These are phyloP conservation scores for Eutrema salsugineum DNA, from an alignment of 441 rosid genomes.

Conservation along the genomic window DNA sequence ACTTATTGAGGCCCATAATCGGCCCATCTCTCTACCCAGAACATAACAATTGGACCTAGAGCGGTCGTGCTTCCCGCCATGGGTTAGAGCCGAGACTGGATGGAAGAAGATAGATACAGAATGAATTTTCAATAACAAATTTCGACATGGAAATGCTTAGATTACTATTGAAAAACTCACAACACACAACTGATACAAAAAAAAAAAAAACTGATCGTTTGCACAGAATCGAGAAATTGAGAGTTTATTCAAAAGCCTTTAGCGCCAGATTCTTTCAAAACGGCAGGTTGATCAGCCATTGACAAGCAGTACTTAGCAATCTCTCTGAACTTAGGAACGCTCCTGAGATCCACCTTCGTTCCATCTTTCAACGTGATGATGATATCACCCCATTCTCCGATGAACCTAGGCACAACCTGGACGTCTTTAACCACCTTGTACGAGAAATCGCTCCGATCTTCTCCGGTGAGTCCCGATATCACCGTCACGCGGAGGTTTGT, in stretches of 20 bases:
- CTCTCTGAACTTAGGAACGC: slow-evolving; percentile 90
- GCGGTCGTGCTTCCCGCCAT: no score
- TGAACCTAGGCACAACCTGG: slow-evolving; percentile 84
- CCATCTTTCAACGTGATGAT: slow-evolving; percentile 72
- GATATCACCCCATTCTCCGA: slow-evolving; percentile 93
- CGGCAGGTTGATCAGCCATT: slow-evolving; percentile 63
- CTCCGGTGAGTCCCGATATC: slow-evolving; percentile 83
- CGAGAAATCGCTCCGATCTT: slow-evolving; percentile 86
- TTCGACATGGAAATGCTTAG: not conserved
- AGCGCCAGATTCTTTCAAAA: slow-evolving; percentile 46
- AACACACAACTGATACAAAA: no score
- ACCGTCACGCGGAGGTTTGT: slow-evolving; percentile 88
- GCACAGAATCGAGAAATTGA: not conserved
- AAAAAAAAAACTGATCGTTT: no score
- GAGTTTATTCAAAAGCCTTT: slow-evolving; percentile 45
- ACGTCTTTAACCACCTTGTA: slow-evolving; percentile 83
- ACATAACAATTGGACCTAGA: no score
- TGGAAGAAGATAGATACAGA: not conserved
- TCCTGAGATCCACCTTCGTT: slow-evolving; percentile 75
- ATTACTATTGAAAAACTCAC: not conserved
- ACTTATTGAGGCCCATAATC: no score
- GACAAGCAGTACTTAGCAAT: slow-evolving; percentile 70
- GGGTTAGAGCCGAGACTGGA: no score
- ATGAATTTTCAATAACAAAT: not conserved
- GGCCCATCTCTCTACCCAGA: no score